Evolutionary conservation across 2,329 filamentous ascomycete genomes (phyloP).

Genomic region (Amauroascus verrucosus): DNA sequence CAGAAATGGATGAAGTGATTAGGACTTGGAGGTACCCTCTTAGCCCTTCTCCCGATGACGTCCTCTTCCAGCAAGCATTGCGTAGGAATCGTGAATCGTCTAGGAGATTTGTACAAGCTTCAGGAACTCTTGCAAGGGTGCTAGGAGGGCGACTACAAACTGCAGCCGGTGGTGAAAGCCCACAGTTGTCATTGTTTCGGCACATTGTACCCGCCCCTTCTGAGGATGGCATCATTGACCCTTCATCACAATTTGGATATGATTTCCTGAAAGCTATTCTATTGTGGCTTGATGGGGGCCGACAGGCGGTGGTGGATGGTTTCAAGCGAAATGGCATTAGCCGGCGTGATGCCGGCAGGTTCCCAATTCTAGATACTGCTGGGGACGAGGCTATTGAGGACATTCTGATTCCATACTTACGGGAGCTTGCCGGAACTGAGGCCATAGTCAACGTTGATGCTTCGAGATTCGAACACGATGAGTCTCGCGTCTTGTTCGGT

Average conservation of each 20-base stretch:
- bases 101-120: conserved; percentile 53
- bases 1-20: conserved; percentile 48
- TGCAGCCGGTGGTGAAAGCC: conserved; percentile 29
- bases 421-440: conserved; percentile 41
- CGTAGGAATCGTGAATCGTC: conserved; percentile 47
- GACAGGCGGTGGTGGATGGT: conserved; percentile 44
- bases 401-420: conserved; percentile 49
- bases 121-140: conserved; percentile 47
- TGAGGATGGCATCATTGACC: conserved; percentile 32
- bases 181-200: conserved; percentile 39
- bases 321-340: conserved; percentile 42
- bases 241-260: conserved; percentile 48
- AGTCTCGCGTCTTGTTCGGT: conserved; percentile 42
- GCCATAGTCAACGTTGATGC: conserved; percentile 48
- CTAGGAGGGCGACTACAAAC: conserved; percentile 46
- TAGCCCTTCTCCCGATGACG: conserved; percentile 43
- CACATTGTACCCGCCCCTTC: conserved; percentile 40
- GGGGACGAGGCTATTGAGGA: conserved; percentile 46
- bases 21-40: conserved; percentile 51
- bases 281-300: conserved; percentile 52
- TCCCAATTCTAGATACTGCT: conserved; percentile 44
- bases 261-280: conserved; percentile 55
- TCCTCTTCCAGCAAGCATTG: conserved; percentile 46
- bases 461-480: conserved; percentile 49
- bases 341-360: conserved; percentile 35